Evolutionary conservation across 805 yeast species (phyloP).

Genomic region (Candida insectorum): DNA sequence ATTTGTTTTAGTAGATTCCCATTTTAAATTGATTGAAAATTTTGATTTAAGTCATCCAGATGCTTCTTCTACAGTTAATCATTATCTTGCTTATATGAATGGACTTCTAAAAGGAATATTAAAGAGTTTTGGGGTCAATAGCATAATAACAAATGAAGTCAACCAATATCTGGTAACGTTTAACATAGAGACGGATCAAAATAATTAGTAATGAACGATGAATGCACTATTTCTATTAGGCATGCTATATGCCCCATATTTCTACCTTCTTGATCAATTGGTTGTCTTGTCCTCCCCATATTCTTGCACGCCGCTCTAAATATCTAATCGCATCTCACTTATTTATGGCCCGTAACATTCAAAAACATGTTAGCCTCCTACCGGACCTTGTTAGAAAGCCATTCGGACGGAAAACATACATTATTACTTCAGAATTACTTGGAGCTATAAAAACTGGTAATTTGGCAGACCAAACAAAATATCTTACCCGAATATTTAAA

Average conservation of each 20-base stretch:
- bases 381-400: too few relatives aligned
- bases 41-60: conserved; percentile 50
- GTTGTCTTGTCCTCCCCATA: too few relatives aligned
- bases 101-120: conserved; percentile 75
- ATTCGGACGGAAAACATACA: too few relatives aligned
- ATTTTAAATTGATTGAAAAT: conserved; percentile 52
- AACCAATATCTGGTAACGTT: conserved; percentile 67
- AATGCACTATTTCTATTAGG: too few relatives aligned
- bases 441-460: conserved; percentile 1
- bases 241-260: too few relatives aligned
- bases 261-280: too few relatives aligned
- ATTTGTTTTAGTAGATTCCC: conserved; percentile 71
- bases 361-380: too few relatives aligned
- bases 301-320: too few relatives aligned
- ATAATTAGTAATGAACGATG: conserved; percentile 20
- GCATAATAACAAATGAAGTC: conserved; percentile 62
- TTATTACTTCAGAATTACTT: too few relatives aligned
- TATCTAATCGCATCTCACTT: too few relatives aligned
- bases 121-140: conserved; percentile 64
- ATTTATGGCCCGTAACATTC: too few relatives aligned
- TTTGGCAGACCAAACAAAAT: not conserved
- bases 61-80: conserved; percentile 50
- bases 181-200: conserved; percentile 57
- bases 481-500: conserved; percentile 1
- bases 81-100: conserved; percentile 62